Conservation (phyloP, 2,329 filamentous ascomycete species). For the Cryphonectria japonica region DNA sequence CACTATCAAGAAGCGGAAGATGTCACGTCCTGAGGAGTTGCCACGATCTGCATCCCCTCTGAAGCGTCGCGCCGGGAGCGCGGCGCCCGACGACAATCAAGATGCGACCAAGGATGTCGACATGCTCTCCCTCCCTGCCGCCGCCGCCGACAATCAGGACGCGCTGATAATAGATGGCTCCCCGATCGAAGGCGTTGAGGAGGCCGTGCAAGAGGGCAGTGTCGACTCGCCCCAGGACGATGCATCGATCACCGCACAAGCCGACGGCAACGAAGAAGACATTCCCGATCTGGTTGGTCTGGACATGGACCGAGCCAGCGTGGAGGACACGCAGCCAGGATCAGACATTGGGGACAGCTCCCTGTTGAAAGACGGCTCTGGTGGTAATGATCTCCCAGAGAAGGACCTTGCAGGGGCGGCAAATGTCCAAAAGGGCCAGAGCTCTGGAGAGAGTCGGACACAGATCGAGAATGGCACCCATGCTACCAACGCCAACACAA, state of each 20-base stretch:
- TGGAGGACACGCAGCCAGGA: constrained; percentile 23
- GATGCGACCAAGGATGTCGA: constrained; percentile 50
- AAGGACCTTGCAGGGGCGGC: background rate
- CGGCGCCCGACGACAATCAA: constrained; percentile 55
- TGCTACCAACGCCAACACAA: constrained; percentile 4
- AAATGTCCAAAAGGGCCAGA: background rate
- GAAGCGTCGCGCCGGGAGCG: constrained; percentile 66
- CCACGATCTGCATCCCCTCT: constrained; percentile 67
- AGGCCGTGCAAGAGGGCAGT: constrained; percentile 9
- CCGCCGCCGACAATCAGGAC: constrained; percentile 22
- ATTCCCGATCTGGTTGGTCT: constrained; percentile 13
- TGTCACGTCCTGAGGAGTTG: constrained; percentile 58
- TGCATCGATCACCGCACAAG: constrained; percentile 12
- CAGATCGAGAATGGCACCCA: constrained; percentile 19
- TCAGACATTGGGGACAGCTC: constrained; percentile 22
- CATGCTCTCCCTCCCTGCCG: constrained; percentile 43
- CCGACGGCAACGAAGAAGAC: constrained; percentile 14
- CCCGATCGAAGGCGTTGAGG: constrained; percentile 10
- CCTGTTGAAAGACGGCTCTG: constrained; percentile 1
- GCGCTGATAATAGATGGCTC: constrained; percentile 19
- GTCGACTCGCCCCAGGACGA: constrained; percentile 2
- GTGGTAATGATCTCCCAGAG: background rate
- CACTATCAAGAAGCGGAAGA: constrained; percentile 70
- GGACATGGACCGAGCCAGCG: constrained; percentile 22
- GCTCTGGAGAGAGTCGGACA: constrained; percentile 9